These are phyloP conservation scores for Neurospora pannonica DNA, from an alignment of 495 filamentous ascomycete genomes.

Conservation along the genomic window DNA sequence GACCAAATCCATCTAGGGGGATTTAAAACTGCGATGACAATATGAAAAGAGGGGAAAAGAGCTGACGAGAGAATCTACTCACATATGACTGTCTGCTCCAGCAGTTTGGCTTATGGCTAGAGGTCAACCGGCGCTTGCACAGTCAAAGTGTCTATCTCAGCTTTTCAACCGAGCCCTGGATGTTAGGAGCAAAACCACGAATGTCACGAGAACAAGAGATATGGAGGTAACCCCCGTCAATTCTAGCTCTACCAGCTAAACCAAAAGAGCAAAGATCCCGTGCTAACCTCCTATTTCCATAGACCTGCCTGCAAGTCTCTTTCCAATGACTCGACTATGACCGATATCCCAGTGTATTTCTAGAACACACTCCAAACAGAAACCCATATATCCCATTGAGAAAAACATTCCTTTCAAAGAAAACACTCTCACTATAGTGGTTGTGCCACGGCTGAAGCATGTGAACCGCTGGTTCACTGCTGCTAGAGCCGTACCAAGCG, in stretches of 20 bases:
- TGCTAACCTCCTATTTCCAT: no score
- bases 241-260: neutral
- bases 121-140: neutral
- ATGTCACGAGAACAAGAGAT: neutral
- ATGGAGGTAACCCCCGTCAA: neutral
- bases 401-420: neutral
- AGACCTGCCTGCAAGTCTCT: neutral
- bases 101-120: neutral
- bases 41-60: fast-evolving
- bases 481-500: no score
- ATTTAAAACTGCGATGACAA: neutral
- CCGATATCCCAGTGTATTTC: neutral
- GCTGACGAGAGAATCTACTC: fast-evolving
- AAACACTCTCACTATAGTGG: no score
- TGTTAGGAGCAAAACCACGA: neutral
- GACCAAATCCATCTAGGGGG: neutral
- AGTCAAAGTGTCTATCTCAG: neutral
- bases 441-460: no score
- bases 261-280: no score
- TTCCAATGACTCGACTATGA: neutral
- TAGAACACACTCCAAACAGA: neutral
- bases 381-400: neutral
- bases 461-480: no score
- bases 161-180: neutral
- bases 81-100: neutral